Base-by-base conservation (phyloP, 805 yeast species). In the Ogataea paradorogensis region DNA sequence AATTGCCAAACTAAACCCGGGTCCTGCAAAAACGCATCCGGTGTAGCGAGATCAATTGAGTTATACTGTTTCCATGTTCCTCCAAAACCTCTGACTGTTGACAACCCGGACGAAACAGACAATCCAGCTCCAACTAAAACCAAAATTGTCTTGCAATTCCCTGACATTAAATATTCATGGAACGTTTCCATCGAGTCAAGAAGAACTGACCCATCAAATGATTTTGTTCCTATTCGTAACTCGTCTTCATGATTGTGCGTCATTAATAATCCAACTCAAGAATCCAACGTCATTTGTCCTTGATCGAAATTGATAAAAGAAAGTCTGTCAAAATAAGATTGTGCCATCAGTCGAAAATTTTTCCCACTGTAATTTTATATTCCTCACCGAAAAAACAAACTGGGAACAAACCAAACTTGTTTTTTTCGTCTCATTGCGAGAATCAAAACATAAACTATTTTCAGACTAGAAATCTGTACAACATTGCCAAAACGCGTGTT, bases 1-100 rank as follows among this genome's bases (percentile, higher is more conserved):
- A 84, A 88, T 56, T 85, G 91, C 96, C 96, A 88, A 7, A 89
- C 96, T 8, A 87, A 67, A 0, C 86, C 85, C 0, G 96, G 95
- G 56, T 88, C 90, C 14, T 69, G 67, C 43, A 80, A 75, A 58
- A 89, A 88, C 5, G 95, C 96, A 55, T 88, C 96, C 0, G 95
- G 95, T 0, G 96, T 88, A 7, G 95, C 95, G 30, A 89, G 67
- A 54, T 88, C 96, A 31, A 85, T 80, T 51, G 89, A 79, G 37
- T 82, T 82, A 63, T 77, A 83, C 45, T 78, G 78, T 45, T 77
- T 71, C 95, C 96, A 88, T 21, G 82, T 64, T 0, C 93, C 91
- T 35, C 80, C 80, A 0, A 80, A 61, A 7, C 87, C 87, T 35
- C 88, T 66, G 55, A 81, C 84, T 0, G 91, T 82, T 4, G 85